phyloP scores from a whole-genome alignment of 192 early-diverging fungal genomes.

The Umbelopsis ramanniana region DNA sequence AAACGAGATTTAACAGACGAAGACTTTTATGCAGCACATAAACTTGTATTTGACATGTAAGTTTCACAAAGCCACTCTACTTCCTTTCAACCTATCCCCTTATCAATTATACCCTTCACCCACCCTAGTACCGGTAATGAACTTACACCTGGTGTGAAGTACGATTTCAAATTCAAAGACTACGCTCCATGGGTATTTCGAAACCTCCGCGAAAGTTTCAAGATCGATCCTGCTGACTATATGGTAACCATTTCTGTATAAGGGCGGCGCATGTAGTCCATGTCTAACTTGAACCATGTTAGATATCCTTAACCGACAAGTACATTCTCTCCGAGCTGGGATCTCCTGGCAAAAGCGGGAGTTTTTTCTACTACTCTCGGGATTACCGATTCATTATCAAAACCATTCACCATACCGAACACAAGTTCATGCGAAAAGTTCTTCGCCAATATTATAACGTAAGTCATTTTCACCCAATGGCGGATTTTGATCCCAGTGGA shows the following conservation, averaged over 20 bases:
- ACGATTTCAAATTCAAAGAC: constrained; percentile 99
- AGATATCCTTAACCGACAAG: constrained; percentile 92
- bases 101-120: not conserved
- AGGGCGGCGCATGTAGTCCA: not conserved
- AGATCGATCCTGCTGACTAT: constrained; percentile 92
- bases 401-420: constrained; percentile 93
- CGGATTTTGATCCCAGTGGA: no score
- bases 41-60: constrained; percentile 95
- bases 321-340: constrained; percentile 95
- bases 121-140: constrained; percentile 82
- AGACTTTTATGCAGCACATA: constrained; percentile 91
- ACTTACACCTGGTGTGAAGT: constrained; percentile 89
- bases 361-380: constrained; percentile 97
- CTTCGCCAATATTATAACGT: constrained; percentile 88
- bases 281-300: constrained; percentile 8
- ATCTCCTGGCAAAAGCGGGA: constrained; percentile 94
- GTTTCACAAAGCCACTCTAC: constrained; percentile 8
- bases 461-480: no score
- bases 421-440: constrained; percentile 91
- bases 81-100: not conserved
- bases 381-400: constrained; percentile 99
- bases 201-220: constrained; percentile 83
- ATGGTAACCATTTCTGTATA: constrained; percentile 56
- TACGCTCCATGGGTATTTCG: constrained; percentile 98
- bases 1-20: constrained; percentile 68